Evolutionary conservation across 2,329 filamentous ascomycete species (phyloP), one percentile per base, ranked within the genome.

Genomic region (Penicillium sp.): DNA sequence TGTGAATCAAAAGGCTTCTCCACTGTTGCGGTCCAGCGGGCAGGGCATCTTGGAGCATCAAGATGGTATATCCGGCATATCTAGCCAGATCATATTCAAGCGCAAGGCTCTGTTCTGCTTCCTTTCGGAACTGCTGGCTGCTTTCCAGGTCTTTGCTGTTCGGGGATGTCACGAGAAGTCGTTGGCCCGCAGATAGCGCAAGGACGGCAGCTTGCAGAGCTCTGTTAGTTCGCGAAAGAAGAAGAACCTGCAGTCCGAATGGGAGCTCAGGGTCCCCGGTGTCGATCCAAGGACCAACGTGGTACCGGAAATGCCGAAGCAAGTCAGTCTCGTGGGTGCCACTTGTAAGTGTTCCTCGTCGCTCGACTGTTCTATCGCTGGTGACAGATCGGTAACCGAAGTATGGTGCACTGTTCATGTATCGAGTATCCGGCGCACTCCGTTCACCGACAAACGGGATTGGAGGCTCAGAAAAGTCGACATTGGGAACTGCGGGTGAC

Each of bases 221-320:
- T 25, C 60, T 38, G 26, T 61, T 60, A 0, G 56, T 58, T 19
- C 63, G 59, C 2, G 58, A 62, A 14, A 65, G 58, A 6, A 67
- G 61, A 16, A 67, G 44, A 2, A 60, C 56, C 10, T 64, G 58
- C 2, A 66, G 49, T 3, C 60, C 64, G 16, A 67, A 58, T 0
- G 64, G 57, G 28, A 65, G 61, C 26, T 61, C 60, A 1, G 65
- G 61, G 26, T 67, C 64, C 5, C 64, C 65, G 0, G 56, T 56
- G 19, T 67, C 65, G 10, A 67, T 66, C 65, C 65, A 67, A 14
- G 65, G 64, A 25, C 62, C 58, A 17, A 67, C 44, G 11, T 61
- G 46, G 43, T 67, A 67, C 12, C 65, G 60, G 19, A 67, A 67
- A 45, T 67, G 63, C 16, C 65, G 60, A 8, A 67, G 35, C 2